phyloP scores from a whole-genome alignment of 73 alveolate genomes.

The Blepharisma stoltei region DNA sequence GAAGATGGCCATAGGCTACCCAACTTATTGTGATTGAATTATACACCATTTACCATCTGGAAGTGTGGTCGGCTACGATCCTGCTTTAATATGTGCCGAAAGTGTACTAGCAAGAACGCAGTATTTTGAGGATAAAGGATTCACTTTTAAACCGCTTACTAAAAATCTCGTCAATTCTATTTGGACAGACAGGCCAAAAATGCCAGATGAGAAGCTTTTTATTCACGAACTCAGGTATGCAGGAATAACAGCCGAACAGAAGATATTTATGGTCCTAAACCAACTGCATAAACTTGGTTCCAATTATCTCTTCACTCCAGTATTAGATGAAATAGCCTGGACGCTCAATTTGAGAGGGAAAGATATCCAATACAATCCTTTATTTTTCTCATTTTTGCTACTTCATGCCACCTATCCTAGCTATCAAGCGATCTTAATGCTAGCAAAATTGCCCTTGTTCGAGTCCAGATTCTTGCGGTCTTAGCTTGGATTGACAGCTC shows the following conservation, averaged over 20 bases:
- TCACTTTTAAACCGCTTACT: slow-evolving; percentile 54
- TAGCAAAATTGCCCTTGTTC: too few relatives aligned
- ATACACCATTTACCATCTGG: slow-evolving; percentile 37
- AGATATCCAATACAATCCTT: slow-evolving; percentile 93
- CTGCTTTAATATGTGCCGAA: slow-evolving; percentile 44
- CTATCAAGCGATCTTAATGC: slow-evolving; percentile 50
- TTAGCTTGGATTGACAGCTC: too few relatives aligned
- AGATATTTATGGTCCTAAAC: not conserved
- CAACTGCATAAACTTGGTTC: slow-evolving; percentile 16
- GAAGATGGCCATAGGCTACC: slow-evolving; percentile 59
- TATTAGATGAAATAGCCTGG: slow-evolving; percentile 95
- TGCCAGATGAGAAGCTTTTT: slow-evolving; percentile 46
- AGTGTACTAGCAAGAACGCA: slow-evolving; percentile 40
- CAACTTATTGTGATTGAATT: slow-evolving; percentile 48
- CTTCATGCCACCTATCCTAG: slow-evolving; percentile 10
- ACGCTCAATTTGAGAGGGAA: slow-evolving; percentile 86
- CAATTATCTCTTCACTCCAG: slow-evolving; percentile 20
- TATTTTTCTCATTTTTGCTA: slow-evolving; percentile 83
- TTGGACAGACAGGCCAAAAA: slow-evolving; percentile 72
- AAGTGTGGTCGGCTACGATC: slow-evolving; percentile 60
- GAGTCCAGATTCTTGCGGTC: too few relatives aligned
- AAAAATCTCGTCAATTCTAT: slow-evolving; percentile 79
- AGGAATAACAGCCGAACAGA: slow-evolving; percentile 59
- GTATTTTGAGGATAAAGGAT: slow-evolving; percentile 39
- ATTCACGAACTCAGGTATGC: slow-evolving; percentile 68